Percentiles rank a stretch among this genome's conserved stretches.
Evolutionary conservation across 73 alveolate species (phyloP).

Genomic region (Breviolum minutum): DNA sequence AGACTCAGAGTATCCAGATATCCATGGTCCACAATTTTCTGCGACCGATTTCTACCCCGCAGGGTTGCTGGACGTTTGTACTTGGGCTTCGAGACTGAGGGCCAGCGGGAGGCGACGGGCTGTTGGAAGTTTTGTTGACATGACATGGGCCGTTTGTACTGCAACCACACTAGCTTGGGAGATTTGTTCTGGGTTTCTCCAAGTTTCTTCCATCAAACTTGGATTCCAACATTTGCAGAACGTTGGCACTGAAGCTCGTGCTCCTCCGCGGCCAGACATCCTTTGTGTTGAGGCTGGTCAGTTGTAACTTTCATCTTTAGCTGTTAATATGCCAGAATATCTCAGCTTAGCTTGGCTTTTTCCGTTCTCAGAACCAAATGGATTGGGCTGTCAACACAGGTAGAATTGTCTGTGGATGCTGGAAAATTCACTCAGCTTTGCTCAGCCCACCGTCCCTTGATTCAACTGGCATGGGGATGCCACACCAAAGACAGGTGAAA

Average conservation of each 20-base stretch:
- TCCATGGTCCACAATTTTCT: background rate
- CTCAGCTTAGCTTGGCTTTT: background rate
- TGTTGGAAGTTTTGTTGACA: background rate
- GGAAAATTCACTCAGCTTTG: constrained; percentile 31
- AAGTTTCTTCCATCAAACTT: background rate
- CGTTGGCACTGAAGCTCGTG: constrained; percentile 4
- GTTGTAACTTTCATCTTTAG: background rate
- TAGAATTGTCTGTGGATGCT: constrained; percentile 28
- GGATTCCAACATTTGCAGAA: background rate
- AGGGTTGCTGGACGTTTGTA: constrained; percentile 84
- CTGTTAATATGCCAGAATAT: background rate
- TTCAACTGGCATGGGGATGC: background rate
- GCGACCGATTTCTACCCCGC: background rate
- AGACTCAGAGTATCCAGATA: background rate
- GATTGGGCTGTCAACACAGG: background rate
- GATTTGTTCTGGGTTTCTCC: background rate
- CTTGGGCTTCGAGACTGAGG: constrained; percentile 88
- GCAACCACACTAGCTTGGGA: background rate
- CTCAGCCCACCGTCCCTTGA: constrained; percentile 60
- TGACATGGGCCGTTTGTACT: background rate
- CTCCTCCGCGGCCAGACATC: constrained; percentile 50
- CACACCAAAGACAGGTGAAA: too few species aligned
- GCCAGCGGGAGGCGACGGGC: constrained; percentile 29
- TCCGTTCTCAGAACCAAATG: background rate
- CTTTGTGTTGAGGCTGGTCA: constrained; percentile 66